Evolutionary conservation across 2,329 filamentous ascomycete genomes (phyloP).

Genomic region (Penicillium psychrosexuale): DNA sequence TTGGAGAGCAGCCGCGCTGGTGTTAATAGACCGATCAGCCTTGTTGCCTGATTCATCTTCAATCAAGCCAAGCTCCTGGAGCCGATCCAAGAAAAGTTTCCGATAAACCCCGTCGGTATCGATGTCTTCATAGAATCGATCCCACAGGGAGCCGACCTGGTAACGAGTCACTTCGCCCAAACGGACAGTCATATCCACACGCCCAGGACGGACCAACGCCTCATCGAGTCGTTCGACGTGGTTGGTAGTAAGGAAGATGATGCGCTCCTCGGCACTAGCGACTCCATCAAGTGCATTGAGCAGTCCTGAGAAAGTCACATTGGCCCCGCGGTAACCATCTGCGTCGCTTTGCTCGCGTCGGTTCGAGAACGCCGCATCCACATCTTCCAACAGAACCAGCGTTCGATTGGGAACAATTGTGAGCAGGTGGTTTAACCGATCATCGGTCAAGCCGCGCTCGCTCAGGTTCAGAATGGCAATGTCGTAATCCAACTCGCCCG

Average conservation of each 20-base stretch:
- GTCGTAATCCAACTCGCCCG: constrained; percentile 86
- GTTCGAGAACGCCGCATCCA: constrained; percentile 86
- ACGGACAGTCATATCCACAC: constrained; percentile 88
- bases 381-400: constrained; percentile 81
- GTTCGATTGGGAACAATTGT: constrained; percentile 81
- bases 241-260: constrained; percentile 93
- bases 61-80: constrained; percentile 69
- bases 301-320: constrained; percentile 89
- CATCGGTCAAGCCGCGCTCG: constrained; percentile 83
- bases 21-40: constrained; percentile 49
- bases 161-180: constrained; percentile 83
- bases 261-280: constrained; percentile 89
- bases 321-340: constrained; percentile 82
- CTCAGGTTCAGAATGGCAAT: constrained; percentile 91
- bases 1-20: constrained; percentile 89
- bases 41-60: constrained; percentile 53
- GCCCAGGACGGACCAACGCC: constrained; percentile 82
- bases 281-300: constrained; percentile 84
- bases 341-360: constrained; percentile 66
- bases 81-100: constrained; percentile 65
- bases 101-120: constrained; percentile 63
- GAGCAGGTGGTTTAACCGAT: constrained; percentile 79
- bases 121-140: constrained; percentile 86
- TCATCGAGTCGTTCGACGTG: constrained; percentile 86
- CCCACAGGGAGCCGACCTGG: constrained; percentile 86